Base-by-base conservation (phyloP, 345 rosid genomes). In the Corchorus olitorius region DNA sequence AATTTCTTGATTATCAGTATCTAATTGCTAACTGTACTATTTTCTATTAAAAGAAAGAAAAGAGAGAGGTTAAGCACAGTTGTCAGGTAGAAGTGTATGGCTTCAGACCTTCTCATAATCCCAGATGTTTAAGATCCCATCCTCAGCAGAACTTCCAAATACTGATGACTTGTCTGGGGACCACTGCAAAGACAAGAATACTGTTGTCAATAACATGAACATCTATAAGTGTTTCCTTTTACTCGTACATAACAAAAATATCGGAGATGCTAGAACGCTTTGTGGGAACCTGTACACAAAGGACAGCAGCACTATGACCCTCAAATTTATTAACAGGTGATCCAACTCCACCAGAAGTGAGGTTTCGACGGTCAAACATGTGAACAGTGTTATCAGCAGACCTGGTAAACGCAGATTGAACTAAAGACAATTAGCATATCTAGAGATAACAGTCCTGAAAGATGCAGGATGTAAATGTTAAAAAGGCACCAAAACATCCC, bases 71-170 rank as follows among this genome's bases (percentile, higher is more conserved):
- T 43, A 52, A 6, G 65, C 35, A 48, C 22, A 50, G 37, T 43
- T 43, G 11, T 17, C 43, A 16, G 5, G 27, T 13, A 63, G 52
- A 75, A 75, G 70, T n/a, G 4, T 70, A 46, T 49, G 64, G 74
- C 65, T 56, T 58, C 83, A 71, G 27, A 94, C 98, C 97, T 81
- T 91, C 54, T 92, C 94, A 83, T 87, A 89, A 78, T 94, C 97
- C 97, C 98, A 94, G 62, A 94, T 85, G 83, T 94, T 94, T 53
- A 94, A 78, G 81, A 91, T 87, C 55, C 98, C 97, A 80, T 94
- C 98, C 76, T 94, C 98, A 8, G 97, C 98, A 37, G 97, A 91
- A 84, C 97, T 94, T 81, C 98, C 98, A 81, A 94, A 94, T 19
- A 94, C 97, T 4, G 98, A 91, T 73, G 93, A 65, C 78, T 88